Conservation (phyloP, 441 rosid species). For the Jatropha multifida region DNA sequence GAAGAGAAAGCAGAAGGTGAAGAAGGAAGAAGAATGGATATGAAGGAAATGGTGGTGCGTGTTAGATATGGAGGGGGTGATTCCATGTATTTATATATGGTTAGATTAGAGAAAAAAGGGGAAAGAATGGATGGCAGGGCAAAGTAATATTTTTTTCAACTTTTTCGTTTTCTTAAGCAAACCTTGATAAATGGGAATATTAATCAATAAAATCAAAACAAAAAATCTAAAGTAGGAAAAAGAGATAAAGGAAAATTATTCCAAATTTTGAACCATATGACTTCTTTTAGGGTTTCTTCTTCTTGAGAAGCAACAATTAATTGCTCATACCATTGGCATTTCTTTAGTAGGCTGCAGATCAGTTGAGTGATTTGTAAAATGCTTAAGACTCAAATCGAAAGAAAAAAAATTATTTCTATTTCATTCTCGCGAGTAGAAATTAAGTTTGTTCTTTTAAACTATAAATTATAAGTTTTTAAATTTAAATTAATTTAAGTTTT, state of each 20-base stretch:
- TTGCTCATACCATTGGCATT: neutral
- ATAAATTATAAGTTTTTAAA: too few relatives aligned
- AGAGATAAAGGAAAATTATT: slow-evolving; percentile 42
- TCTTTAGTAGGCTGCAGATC: too few relatives aligned
- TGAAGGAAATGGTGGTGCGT: neutral
- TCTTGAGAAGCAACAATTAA: neutral
- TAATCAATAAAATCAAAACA: slow-evolving; percentile 14
- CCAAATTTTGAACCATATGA: slow-evolving; percentile 29
- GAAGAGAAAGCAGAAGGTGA: neutral
- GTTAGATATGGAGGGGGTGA: slow-evolving; percentile 22
- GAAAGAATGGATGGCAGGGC: neutral
- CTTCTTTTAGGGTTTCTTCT: slow-evolving; percentile 29
- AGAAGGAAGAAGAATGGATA: too few relatives aligned
- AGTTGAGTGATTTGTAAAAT: too few relatives aligned
- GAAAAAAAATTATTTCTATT: too few relatives aligned
- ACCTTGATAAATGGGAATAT: slow-evolving; percentile 51
- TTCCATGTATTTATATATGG: slow-evolving; percentile 44
- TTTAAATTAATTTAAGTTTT: too few relatives aligned
- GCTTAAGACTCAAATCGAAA: too few relatives aligned
- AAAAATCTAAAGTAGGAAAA: slow-evolving; percentile 34
- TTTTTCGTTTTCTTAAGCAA: slow-evolving; percentile 47
- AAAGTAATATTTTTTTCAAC: neutral
- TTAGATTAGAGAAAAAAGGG: slow-evolving; percentile 21
- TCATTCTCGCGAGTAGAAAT: too few relatives aligned
- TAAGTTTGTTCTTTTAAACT: too few relatives aligned